Percentiles rank a stretch among this genome's conserved stretches.
Evolutionary conservation across 768 basidiomycete species (phyloP).

Genomic region (Butyriboletus loyo): DNA sequence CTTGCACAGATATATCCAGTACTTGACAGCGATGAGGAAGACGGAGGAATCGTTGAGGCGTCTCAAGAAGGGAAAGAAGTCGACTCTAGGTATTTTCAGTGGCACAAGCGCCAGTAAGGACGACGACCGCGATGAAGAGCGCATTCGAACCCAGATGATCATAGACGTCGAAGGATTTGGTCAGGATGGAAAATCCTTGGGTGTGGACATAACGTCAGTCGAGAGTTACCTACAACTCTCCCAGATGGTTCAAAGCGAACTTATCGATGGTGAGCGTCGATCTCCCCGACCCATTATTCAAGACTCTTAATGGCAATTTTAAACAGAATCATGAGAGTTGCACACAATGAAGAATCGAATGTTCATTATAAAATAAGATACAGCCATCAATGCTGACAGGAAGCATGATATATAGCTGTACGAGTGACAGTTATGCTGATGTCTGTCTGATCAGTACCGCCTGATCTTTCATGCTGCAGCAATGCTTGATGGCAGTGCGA

Average conservation of each 20-base stretch:
- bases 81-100: slow-evolving; percentile 78
- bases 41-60: slow-evolving; percentile 86
- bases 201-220: slow-evolving; percentile 55
- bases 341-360: not conserved
- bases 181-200: slow-evolving; percentile 67
- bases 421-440: slow-evolving; percentile 48
- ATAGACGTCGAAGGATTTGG: slow-evolving; percentile 85
- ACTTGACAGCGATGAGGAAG: slow-evolving; percentile 83
- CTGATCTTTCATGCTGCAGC: slow-evolving; percentile 18
- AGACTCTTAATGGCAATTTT: not conserved
- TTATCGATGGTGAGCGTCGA: slow-evolving; percentile 31
- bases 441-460: slow-evolving; percentile 17
- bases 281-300: not conserved
- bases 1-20: slow-evolving; percentile 71
- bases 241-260: slow-evolving; percentile 53
- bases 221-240: slow-evolving; percentile 53
- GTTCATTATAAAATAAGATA: slow-evolving; percentile 5
- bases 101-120: slow-evolving; percentile 43
- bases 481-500: slow-evolving; percentile 51
- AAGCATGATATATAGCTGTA: slow-evolving; percentile 58
- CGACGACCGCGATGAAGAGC: slow-evolving; percentile 82
- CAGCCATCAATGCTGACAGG: slow-evolving; percentile 32
- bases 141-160: slow-evolving; percentile 78
- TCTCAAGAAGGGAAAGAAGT: slow-evolving; percentile 83
- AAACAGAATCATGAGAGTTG: slow-evolving; percentile 13